Base-by-base conservation (phyloP, 805 yeast species). In the Wickerhamiella parazyma region DNA sequence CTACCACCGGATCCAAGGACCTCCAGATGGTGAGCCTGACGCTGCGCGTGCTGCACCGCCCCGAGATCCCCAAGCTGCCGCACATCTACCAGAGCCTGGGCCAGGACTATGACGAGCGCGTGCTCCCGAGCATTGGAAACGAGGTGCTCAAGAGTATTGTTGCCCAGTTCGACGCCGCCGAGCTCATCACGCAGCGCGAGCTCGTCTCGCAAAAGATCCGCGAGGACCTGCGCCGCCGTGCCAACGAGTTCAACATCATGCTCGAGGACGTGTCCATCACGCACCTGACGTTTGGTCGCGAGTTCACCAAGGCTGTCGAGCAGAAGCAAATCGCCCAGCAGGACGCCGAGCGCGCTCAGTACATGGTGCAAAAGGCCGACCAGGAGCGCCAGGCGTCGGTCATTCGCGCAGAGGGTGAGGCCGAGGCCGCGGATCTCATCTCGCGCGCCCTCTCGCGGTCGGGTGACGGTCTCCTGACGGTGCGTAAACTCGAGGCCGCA, bases 311-410 rank as follows among this genome's bases (percentile, higher is more conserved):
- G 64, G 97, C 98, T 26, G 98, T 91, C 48, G 98, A 91, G 67
- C 94, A 84, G 67, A 91, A 91, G 63, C 97, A 91, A 66, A 93
- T 91, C 65, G 98, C 98, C 25, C 98, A 91, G 68, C 98, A 91
- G 66, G 98, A 91, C 60, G 97, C 98, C 19, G 97, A 91, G 69
- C 75, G 98, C 53, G 95, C 97, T 47, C 81, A 80, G 58, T 91
- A 76, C 59, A 69, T 84, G 42, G 96, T 91, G 45, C 96, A 87
- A 59, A 81, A 81, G 60, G 97, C 97, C 7, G 96, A 91, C 64
- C 98, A 91, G 67, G 97, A 89, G 64, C 76, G 94, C 60, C 87
- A 81, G 63, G 98, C 97, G 2, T 69, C 83, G 38, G 85, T 91
- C 55, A 87, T 91, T 53, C 77, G 97, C 57, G 98, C 98, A 22